These are phyloP conservation scores for Moringa oleifera DNA, from an alignment of 345 rosid species.

Conservation along the genomic window DNA sequence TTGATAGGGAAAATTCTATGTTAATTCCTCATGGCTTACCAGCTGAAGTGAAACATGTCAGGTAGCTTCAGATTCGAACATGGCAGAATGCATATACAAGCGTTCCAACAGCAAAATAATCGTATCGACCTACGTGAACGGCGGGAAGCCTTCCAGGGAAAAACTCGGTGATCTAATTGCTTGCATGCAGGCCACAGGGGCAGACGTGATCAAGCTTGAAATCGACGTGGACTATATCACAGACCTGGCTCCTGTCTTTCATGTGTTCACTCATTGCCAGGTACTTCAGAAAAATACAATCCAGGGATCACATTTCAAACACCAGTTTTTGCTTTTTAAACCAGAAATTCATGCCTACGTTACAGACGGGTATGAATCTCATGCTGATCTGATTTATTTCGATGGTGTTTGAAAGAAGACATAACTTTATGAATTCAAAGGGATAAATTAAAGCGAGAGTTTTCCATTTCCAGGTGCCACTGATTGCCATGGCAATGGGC, in stretches of 20 bases:
- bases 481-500: constrained; percentile 29
- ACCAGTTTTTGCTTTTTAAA: too few species aligned
- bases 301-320: too few species aligned
- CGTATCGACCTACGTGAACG: constrained; percentile 27
- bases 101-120: constrained; percentile 26
- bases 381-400: too few species aligned
- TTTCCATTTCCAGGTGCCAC: constrained; percentile 17
- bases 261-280: constrained; percentile 25
- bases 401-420: too few species aligned
- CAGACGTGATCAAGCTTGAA: constrained; percentile 26
- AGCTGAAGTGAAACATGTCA: constrained; percentile 5
- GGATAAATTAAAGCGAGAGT: too few species aligned
- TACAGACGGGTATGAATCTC: too few species aligned
- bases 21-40: not conserved
- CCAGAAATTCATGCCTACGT: too few species aligned
- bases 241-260: constrained; percentile 24
- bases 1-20: too few species aligned
- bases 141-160: constrained; percentile 21
- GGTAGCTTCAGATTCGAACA: constrained; percentile 28
- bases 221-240: constrained; percentile 22
- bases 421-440: too few species aligned
- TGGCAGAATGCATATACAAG: constrained; percentile 20
- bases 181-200: constrained; percentile 27
- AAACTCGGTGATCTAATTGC: constrained; percentile 25
- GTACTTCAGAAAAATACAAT: too few species aligned